Evolutionary conservation across 768 basidiomycete species (phyloP).

Genomic region (Amanita pseudoporphyria): DNA sequence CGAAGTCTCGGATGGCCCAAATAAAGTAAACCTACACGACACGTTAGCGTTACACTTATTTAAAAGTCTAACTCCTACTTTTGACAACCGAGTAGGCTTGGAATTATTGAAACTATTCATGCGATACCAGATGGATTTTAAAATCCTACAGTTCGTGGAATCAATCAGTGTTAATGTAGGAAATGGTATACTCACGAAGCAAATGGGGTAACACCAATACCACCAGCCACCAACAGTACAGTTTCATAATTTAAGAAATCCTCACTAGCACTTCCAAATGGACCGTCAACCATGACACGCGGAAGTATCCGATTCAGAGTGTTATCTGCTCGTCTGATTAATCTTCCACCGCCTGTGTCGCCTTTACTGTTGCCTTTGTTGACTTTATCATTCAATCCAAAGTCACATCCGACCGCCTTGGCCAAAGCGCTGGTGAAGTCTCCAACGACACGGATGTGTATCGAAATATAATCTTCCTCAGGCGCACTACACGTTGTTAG

Average conservation of each 20-base stretch:
- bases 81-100: conserved; percentile 75
- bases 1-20: conserved; percentile 94
- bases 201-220: conserved; percentile 96
- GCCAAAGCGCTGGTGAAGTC: conserved; percentile 85
- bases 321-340: conserved; percentile 46
- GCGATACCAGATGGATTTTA: conserved; percentile 93
- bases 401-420: conserved; percentile 76
- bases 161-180: not conserved
- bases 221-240: conserved; percentile 82
- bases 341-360: conserved; percentile 44
- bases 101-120: conserved; percentile 79
- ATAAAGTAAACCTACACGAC: conserved; percentile 65
- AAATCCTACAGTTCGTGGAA: conserved; percentile 37
- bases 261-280: conserved; percentile 88
- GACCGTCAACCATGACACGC: conserved; percentile 93
- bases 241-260: conserved; percentile 89
- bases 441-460: conserved; percentile 89
- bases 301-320: conserved; percentile 70
- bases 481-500: conserved; percentile 52
- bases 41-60: not conserved
- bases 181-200: conserved; percentile 59
- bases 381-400: conserved; percentile 45
- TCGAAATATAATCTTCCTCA: conserved; percentile 90
- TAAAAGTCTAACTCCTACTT: conserved; percentile 31
- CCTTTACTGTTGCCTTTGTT: conserved; percentile 36